Evolutionary conservation across 306 rosid species (phyloP).

Genomic region (Senna tora): DNA sequence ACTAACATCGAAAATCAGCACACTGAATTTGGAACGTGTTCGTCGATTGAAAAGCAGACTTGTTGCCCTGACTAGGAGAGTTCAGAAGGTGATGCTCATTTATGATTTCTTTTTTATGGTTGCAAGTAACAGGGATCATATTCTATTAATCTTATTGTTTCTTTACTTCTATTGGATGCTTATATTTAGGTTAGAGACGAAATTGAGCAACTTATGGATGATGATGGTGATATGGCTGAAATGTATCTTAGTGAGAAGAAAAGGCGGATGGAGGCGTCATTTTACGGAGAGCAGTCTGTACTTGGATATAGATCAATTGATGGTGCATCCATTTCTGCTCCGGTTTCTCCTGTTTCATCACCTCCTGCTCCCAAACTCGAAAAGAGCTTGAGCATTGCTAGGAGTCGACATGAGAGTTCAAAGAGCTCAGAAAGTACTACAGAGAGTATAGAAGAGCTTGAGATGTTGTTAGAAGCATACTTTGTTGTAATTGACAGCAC

Average conservation of each 20-base stretch:
- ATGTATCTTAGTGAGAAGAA: slow-evolving; percentile 97
- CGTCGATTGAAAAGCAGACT: slow-evolving; percentile 97
- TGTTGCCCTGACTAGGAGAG: slow-evolving; percentile 93
- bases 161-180: slow-evolving; percentile 34
- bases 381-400: slow-evolving; percentile 85
- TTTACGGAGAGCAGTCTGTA: slow-evolving; percentile 82
- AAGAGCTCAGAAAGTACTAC: slow-evolving; percentile 79
- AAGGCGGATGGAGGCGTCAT: slow-evolving; percentile 75
- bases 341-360: slow-evolving; percentile 93
- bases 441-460: slow-evolving; percentile 93
- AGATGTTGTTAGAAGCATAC: slow-evolving; percentile 96
- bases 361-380: slow-evolving; percentile 86
- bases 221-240: slow-evolving; percentile 99
- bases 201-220: slow-evolving; percentile 99
- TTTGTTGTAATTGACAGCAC: slow-evolving; percentile 97
- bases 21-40: slow-evolving; percentile 93
- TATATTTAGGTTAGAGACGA: slow-evolving; percentile 87
- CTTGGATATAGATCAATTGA: slow-evolving; percentile 72
- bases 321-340: slow-evolving; percentile 86
- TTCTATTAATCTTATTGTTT: slow-evolving; percentile 25
- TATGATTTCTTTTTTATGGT: slow-evolving; percentile 29
- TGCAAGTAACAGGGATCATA: slow-evolving; percentile 18
- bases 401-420: slow-evolving; percentile 90
- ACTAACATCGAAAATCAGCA: slow-evolving; percentile 94
- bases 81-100: slow-evolving; percentile 76